Percentiles rank a stretch among this genome's conserved stretches.
These are phyloP conservation scores for Pythium rhizo-oryzae DNA, from an alignment of 352 stramenopile genomes.

Conservation along the genomic window DNA sequence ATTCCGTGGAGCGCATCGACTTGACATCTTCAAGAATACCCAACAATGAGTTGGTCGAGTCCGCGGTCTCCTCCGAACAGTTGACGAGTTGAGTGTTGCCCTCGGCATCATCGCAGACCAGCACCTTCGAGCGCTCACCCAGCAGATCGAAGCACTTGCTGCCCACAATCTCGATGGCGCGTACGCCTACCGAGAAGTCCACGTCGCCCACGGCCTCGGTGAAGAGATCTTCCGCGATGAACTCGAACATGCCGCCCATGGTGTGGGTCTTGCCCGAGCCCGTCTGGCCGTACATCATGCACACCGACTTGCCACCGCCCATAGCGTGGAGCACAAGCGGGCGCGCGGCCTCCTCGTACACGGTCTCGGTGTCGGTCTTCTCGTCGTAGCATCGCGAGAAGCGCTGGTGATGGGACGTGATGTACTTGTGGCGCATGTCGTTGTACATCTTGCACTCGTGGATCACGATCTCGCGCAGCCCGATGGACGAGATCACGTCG, in stretches of 20 bases:
- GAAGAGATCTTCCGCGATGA: slow-evolving; percentile 73
- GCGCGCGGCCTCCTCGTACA: slow-evolving; percentile 71
- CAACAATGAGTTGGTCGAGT: slow-evolving; percentile 65
- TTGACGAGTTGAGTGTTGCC: slow-evolving; percentile 74
- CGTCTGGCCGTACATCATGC: slow-evolving; percentile 84
- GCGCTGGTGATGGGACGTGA: slow-evolving; percentile 72
- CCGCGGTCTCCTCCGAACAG: slow-evolving; percentile 48
- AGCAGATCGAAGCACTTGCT: slow-evolving; percentile 71
- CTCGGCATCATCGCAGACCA: slow-evolving; percentile 72
- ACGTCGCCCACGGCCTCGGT: slow-evolving; percentile 47
- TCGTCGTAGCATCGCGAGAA: slow-evolving; percentile 85
- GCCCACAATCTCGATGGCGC: slow-evolving; percentile 64
- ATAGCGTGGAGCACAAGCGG: slow-evolving; percentile 73
- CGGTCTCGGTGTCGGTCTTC: slow-evolving; percentile 65
- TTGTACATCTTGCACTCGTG: slow-evolving; percentile 92
- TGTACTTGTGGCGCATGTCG: slow-evolving; percentile 90
- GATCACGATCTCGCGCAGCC: slow-evolving; percentile 67
- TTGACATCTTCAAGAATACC: slow-evolving; percentile 68
- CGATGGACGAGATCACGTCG: slow-evolving; percentile 80
- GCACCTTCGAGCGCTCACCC: slow-evolving; percentile 50
- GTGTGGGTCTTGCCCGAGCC: slow-evolving; percentile 81
- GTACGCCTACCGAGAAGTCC: slow-evolving; percentile 51
- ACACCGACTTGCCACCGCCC: slow-evolving; percentile 65
- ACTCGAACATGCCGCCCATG: slow-evolving; percentile 85
- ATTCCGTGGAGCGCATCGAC: slow-evolving; percentile 71